Conservation (phyloP, 2,329 filamentous ascomycete genomes). For the Didymellaceae sp. region DNA sequence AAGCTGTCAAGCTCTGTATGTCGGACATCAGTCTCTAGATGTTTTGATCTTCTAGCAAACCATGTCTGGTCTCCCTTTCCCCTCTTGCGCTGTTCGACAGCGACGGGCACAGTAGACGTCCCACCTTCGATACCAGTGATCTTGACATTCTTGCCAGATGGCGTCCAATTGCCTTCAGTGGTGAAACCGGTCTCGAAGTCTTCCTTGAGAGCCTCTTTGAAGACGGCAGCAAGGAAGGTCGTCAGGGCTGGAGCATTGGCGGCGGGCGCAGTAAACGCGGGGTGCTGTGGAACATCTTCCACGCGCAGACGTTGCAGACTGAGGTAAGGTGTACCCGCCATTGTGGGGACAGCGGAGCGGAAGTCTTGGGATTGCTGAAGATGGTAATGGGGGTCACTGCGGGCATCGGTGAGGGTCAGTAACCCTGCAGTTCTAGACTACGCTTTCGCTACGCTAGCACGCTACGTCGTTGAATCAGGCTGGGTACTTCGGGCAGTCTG, state of each 20-base stretch:
- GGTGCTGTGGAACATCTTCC: constrained; percentile 29
- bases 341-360: constrained; percentile 22
- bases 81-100: constrained; percentile 28
- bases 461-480: not conserved
- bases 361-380: constrained; percentile 20
- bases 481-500: too few relatives aligned
- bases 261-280: constrained; percentile 10
- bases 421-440: constrained; percentile 8
- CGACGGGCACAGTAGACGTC: constrained; percentile 13
- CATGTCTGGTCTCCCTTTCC: constrained; percentile 60
- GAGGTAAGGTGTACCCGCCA: constrained; percentile 17
- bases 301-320: constrained; percentile 11
- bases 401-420: constrained; percentile 1
- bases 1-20: constrained; percentile 69
- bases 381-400: constrained; percentile 12
- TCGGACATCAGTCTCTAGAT: constrained; percentile 55
- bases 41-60: constrained; percentile 64
- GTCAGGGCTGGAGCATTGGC: constrained; percentile 15
- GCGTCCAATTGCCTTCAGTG: constrained; percentile 23
- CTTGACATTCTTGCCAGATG: constrained; percentile 14
- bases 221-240: constrained; percentile 25
- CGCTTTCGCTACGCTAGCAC: constrained; percentile 1
- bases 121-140: constrained; percentile 17
- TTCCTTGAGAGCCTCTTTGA: constrained; percentile 25
- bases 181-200: constrained; percentile 26